Conservation (phyloP, 345 rosid species). For the Euphorbia lathyris region DNA sequence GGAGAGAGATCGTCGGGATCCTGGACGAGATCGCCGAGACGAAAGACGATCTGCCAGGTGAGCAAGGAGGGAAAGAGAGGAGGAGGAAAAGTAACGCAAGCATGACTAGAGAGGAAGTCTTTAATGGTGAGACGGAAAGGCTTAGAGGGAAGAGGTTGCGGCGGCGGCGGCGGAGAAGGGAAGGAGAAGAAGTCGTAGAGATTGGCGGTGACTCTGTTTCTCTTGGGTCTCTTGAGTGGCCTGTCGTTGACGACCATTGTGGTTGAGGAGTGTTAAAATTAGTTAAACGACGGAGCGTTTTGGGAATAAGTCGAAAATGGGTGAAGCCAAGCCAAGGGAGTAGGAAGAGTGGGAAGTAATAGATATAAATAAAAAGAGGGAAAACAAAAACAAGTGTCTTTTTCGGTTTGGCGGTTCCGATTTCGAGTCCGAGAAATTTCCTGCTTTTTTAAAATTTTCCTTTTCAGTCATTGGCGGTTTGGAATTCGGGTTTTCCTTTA, state of each 20-base stretch:
- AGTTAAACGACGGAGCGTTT: not conserved
- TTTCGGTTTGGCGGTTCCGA: not conserved
- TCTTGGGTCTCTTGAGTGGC: slow-evolving; percentile 47
- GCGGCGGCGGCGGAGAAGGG: slow-evolving; percentile 23
- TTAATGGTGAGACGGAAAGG: slow-evolving; percentile 49
- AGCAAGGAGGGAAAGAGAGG: slow-evolving; percentile 49
- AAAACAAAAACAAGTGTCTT: not conserved
- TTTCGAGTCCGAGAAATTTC: not conserved
- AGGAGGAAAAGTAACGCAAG: slow-evolving; percentile 44
- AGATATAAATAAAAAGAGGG: not conserved
- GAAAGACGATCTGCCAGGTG: slow-evolving; percentile 59
- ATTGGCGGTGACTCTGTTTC: slow-evolving; percentile 52
- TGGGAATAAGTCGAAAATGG: not conserved
- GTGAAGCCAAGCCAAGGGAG: not conserved
- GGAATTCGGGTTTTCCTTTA: not conserved
- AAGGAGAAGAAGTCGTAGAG: slow-evolving; percentile 46
- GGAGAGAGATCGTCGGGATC: slow-evolving; percentile 41
- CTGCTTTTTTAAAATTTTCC: not conserved
- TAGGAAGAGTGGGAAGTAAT: not conserved
- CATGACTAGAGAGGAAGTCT: slow-evolving; percentile 44
- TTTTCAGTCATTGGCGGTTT: not conserved
- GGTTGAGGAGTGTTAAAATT: not conserved
- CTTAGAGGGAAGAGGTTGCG: slow-evolving; percentile 25
- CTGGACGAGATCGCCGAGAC: slow-evolving; percentile 44
- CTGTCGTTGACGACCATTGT: slow-evolving; percentile 30